Base-by-base conservation (phyloP, 192 early-diverging fungal genomes). In the Coemansia sp. region DNA sequence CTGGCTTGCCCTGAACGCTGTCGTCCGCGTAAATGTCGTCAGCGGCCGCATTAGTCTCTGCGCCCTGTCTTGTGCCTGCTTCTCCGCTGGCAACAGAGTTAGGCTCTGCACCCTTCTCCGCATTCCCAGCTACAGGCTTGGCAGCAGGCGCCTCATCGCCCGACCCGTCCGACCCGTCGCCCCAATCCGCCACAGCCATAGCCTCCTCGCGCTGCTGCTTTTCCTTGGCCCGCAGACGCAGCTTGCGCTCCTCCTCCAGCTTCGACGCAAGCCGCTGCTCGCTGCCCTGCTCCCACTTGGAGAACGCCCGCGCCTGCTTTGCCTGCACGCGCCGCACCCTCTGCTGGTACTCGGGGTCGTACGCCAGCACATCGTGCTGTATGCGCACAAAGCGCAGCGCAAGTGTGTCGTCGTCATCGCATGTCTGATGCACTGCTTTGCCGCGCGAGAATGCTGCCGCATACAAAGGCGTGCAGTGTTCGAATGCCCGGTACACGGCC, bases 401-500 rank as follows among this genome's bases (percentile, higher is more conserved):
- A 49, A 71, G 58, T 19, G 6, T 47, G 5, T 19, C 35, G 53
- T 66, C 69, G 49, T 48, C 11, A n/a, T 52, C 52, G 16, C n/a
- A n/a, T n/a, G 19, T 40, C 33, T 29, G 9, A 18, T 40, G 54
- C 54, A 35, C 18, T 21, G 21, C 32, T 24, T 7, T 32, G 21
- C 28, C 32, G 6, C 35, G 33, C 7, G 54, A 21, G 4, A 18
- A 16, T 28, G 56, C 48, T 4, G 14, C 42, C 29, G 30, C 43
- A 5, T 64, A 63, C 19, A 65, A 67, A n/a, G 48, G 60, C 27
- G 58, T 14, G 31, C 62, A 66, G 52, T 67, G 60, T 18, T 57
- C 54, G 18, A 81, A 74, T 24, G 78, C 78, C 4, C 66, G 64
- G 28, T 81, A 81, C 11, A 81, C 65, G 22, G 65, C 68, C 4